Base-by-base conservation (phyloP, 176 grass and related monocot genomes). In the Carex pumila region DNA sequence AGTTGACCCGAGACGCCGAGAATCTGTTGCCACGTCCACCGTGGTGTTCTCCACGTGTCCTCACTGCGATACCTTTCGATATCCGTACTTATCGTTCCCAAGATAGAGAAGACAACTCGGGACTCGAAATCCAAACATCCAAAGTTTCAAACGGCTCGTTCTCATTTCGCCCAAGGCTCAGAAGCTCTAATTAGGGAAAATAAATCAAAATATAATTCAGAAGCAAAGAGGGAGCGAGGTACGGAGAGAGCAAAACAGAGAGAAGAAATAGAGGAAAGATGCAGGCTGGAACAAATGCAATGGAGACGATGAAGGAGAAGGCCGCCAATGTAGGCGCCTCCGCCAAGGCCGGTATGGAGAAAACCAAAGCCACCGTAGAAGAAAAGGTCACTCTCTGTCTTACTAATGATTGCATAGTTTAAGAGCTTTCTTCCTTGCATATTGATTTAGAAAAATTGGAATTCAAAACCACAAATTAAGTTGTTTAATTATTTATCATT, bases 311-410 rank as follows among this genome's bases (percentile, higher is more conserved):
- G 59, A 90, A 81, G 75, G 85, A 85, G 74, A 85, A 61, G 65
- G 89, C 85, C 0, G 57, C 65, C 34, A 77, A 87, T 70, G 21
- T 85, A 19, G 82, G 74, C 4, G 85, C 89, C 59, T 87, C 89
- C 1, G 77, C 85, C 59, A 78, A 37, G 58, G 57, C 89, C 36
- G 85, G 89, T 25, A 87, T 77, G 89, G 89, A 90, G 2, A 90
- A 90, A 81, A 80, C 85, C 22, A 90, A 85, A 79, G 85, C 89
- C 30, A 82, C 77, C 9, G 18, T 90, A 6, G 75, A 85, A 62
- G 89, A 87, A 71, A 90, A 90, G 85, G 89, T 90, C 1, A 4
- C n/a, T 49, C 41, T 36, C 34, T 47, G 2, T 43, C 13, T 8
- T 15, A 0, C 12, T 68, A 19, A 43, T 45, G 45, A 19, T 3